Base-by-base conservation (phyloP, 192 early-diverging fungal genomes). In the Pecoramyces ruminantium region DNA sequence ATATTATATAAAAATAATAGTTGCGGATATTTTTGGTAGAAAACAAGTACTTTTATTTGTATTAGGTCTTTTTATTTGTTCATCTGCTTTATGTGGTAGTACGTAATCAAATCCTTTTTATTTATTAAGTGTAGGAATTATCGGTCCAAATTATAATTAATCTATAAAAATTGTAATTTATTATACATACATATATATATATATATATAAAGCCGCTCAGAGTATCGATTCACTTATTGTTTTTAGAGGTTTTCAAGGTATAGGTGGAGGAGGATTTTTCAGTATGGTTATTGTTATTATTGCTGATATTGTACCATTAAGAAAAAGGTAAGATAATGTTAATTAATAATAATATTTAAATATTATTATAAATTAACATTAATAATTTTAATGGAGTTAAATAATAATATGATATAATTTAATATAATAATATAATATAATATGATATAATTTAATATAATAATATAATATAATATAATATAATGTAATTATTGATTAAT, bases 241-340 rank as follows among this genome's bases (percentile, higher is more conserved):
- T 40, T 89, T 87, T 30, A 89, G 93, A 27, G 88, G 86, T 13
- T 79, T 93, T 30, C 86, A 88, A 81, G 93, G 93, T 29, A 25
- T 92, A 0, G 93, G 93, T 29, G 92, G 87, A 40, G 90, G 89
- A n/a, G 90, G 89, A 11, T 81, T 95, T 78, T 89, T 93, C 79
- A 88, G 87, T 38, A 82, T 90, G 83, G 86, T 89, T 13, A 88
- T 90, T 78, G 88, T 94, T 28, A 92, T 95, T 80, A 87, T 94
- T n/a, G 84, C 91, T 1, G 93, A 94, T 79, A 89, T 93, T 79
- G 86, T 89, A 78, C 87, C 89, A n/a, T 82, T 92, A 82, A 87
- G 90, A 79, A 86, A 51, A 21, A 89, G 93, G 15, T 89, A 90
- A 85, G 88, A 67, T 93, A 91, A 79, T 87, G 91, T 84, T 87